These are phyloP conservation scores for Arachis monticola DNA, from an alignment of 331 rosid genomes.

Conservation along the genomic window DNA sequence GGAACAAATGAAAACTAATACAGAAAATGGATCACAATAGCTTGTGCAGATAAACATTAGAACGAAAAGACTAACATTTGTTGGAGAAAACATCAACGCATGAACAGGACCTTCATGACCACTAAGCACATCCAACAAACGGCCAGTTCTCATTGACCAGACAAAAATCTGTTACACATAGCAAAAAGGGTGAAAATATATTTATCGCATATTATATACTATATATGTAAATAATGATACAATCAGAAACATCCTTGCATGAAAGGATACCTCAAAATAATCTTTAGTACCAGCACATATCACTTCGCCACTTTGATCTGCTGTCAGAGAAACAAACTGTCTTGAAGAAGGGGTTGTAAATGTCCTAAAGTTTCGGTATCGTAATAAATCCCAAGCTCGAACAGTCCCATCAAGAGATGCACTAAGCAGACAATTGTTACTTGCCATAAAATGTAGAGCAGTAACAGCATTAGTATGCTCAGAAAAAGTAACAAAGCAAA, in stretches of 20 bases:
- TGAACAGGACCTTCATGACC: conserved; percentile 99
- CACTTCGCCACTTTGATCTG: conserved; percentile 96
- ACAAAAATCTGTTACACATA: conserved; percentile 71
- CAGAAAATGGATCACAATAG: conserved; percentile 27
- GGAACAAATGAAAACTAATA: conserved; percentile 1
- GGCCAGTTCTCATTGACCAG: conserved; percentile 92
- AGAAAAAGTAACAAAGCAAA: conserved; percentile 87
- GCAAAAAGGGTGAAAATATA: conserved; percentile 12
- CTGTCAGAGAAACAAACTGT: conserved; percentile 89
- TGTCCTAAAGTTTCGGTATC: conserved; percentile 83
- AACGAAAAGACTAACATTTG: conserved; percentile 52
- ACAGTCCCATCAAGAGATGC: conserved; percentile 98
- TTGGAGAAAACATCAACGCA: conserved; percentile 89
- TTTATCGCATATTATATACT: neutral
- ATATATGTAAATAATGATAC: neutral
- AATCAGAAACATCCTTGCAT: conserved; percentile 17
- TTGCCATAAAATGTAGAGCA: conserved; percentile 89
- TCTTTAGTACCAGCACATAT: conserved; percentile 95
- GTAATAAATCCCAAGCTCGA: conserved; percentile 93
- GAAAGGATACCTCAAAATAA: conserved; percentile 79
- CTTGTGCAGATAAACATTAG: conserved; percentile 3
- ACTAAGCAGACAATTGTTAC: conserved; percentile 74
- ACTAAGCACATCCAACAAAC: conserved; percentile 82
- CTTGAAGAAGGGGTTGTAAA: conserved; percentile 78
- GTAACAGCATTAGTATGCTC: conserved; percentile 89